Base-by-base conservation (phyloP, 257 asterid species). In the Coffea eugenioides region DNA sequence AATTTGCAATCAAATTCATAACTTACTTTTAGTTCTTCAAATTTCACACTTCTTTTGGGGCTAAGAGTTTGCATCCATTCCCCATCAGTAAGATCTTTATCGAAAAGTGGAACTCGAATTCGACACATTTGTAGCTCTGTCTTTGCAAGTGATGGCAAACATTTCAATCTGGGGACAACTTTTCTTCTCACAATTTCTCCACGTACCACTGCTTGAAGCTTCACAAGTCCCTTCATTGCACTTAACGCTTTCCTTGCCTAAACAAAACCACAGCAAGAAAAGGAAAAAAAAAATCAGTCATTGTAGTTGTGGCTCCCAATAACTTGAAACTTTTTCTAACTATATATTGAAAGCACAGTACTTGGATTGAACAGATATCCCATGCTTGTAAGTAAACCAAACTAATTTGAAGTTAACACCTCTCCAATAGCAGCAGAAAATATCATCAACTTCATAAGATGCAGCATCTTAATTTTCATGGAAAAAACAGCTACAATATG, bases 211-310 rank as follows among this genome's bases (percentile, higher is more conserved):
- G 98, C 98, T 85, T 92, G 98, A 85, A 94, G 91, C 75, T 86
- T 90, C 86, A 94, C 97, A 69, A 92, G 36, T 80, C 98, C 98
- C 83, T 85, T 92, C 46, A 94, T 75, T 7, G 97, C 98, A 83
- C 89, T 85, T 84, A 92, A 73, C 45, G 98, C 98, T 87, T 92
- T 91, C 84, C 88, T 89, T 27, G 91, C 98, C 98, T 94, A 82
- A 79, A 82, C 34, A 77, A 57, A 52, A n/a, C 68, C 70, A 39
- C 82, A 25, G 72, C 25, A 16, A 23, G 2, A 12, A 27, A 31
- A 16, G 11, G 8, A 12, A 12, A 8, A 31, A 46, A 61, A 61
- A 9, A 25, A 16, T 2, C 39, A 48, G 41, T 27, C 21, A 71
- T 46, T 23, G 3, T 25, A 74, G 51, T 68, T 21, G 43, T 39